These are phyloP conservation scores for Metschnikowia hibisci DNA, from an alignment of 805 yeast species.

Conservation along the genomic window DNA sequence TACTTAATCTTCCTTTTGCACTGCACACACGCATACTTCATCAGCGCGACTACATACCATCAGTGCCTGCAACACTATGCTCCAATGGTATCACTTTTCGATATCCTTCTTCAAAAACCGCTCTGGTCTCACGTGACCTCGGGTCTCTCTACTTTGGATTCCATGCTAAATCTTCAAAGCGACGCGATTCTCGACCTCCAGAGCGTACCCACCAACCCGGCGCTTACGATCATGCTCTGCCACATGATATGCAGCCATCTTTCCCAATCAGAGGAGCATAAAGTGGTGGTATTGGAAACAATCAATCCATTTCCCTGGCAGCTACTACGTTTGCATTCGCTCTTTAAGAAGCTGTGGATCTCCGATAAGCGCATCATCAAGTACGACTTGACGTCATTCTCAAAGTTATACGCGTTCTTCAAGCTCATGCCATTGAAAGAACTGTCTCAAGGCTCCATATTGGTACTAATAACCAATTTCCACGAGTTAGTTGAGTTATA, in stretches of 20 bases:
- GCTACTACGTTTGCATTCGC: slow-evolving; percentile 19
- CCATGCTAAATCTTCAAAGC: slow-evolving; percentile 17
- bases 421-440: slow-evolving; percentile 10
- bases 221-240: slow-evolving; percentile 19
- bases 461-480: slow-evolving; percentile 29
- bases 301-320: slow-evolving; percentile 29
- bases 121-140: slow-evolving; percentile 27
- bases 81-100: slow-evolving; percentile 31
- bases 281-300: slow-evolving; percentile 31
- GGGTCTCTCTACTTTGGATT: slow-evolving; percentile 28
- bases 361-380: slow-evolving; percentile 8
- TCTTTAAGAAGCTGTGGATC: slow-evolving; percentile 22
- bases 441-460: slow-evolving; percentile 9
- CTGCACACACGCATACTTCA: too few species aligned
- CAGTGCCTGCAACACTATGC: neutral
- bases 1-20: too few species aligned
- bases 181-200: slow-evolving; percentile 35
- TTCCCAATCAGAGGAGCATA: slow-evolving; percentile 7
- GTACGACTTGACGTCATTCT: slow-evolving; percentile 26
- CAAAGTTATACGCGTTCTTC: slow-evolving; percentile 23
- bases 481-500: slow-evolving; percentile 37
- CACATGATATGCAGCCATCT: slow-evolving; percentile 31
- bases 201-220: slow-evolving; percentile 30
- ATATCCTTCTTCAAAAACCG: slow-evolving; percentile 25
- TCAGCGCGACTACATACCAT: neutral